Conservation (phyloP, 1,284 basidiomycete genomes). For the Malassezia psittaci region DNA sequence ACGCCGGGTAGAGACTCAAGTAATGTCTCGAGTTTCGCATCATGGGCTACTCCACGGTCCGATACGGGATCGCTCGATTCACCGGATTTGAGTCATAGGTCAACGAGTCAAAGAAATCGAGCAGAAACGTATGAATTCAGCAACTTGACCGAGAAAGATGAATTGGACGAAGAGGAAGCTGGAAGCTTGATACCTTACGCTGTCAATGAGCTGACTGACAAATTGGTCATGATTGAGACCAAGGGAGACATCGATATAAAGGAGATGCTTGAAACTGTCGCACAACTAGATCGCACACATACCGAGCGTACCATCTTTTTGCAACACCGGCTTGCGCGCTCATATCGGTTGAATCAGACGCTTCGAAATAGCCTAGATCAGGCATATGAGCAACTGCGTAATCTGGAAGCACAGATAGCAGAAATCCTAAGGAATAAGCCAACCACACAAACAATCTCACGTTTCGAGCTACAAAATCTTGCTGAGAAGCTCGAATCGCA, state of each 20-base stretch:
- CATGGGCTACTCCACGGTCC: constrained; percentile 9
- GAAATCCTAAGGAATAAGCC: background rate
- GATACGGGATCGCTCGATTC: background rate
- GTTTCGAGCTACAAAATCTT: background rate
- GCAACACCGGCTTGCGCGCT: constrained; percentile 18
- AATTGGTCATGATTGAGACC: constrained; percentile 7
- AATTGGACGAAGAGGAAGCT: constrained; percentile 12
- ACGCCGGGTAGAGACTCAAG: constrained; percentile 6
- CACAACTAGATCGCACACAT: constrained; percentile 16
- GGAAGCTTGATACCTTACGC: constrained; percentile 9
- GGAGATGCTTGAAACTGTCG: constrained; percentile 16
- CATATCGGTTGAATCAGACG: constrained; percentile 7
- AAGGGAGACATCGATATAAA: constrained; percentile 11
- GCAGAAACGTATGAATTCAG: constrained; percentile 14
- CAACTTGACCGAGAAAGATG: constrained; percentile 14
- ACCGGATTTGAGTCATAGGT: background rate
- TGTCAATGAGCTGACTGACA: constrained; percentile 11
- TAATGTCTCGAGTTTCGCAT: background rate
- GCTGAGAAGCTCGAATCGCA: constrained; percentile 8
- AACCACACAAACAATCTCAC: background rate
- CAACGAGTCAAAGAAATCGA: background rate
- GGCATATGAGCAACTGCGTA: constrained; percentile 1
- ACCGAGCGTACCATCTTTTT: constrained; percentile 15
- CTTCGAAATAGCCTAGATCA: constrained; percentile 5
- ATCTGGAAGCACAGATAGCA: constrained; percentile 9